A percentile compares a stretch with the other conserved stretches of the same genome.
Conservation (phyloP, 306 rosid species). For the Canavalia gladiata region DNA sequence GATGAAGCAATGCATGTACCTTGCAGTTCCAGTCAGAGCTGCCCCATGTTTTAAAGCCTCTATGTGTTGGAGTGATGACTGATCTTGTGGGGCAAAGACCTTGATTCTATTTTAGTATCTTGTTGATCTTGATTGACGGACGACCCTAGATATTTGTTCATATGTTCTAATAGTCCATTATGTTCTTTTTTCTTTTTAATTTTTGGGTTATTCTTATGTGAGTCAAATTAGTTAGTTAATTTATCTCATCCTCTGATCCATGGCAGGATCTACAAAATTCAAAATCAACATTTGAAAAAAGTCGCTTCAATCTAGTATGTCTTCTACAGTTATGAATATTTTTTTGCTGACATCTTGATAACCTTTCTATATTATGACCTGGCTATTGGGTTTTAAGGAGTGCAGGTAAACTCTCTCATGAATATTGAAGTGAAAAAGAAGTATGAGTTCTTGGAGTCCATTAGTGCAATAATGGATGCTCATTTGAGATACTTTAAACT, state of each 20-base stretch:
- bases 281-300: slow-evolving; percentile 92
- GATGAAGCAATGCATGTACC: background rate
- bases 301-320: slow-evolving; percentile 98
- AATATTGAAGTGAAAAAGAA: slow-evolving; percentile 95
- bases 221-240: slow-evolving; percentile 32
- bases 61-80: background rate
- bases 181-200: background rate
- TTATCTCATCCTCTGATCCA: slow-evolving; percentile 35
- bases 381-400: slow-evolving; percentile 70
- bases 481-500: slow-evolving; percentile 97
- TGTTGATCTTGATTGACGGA: slow-evolving; percentile 23
- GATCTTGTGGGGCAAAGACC: background rate
- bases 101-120: slow-evolving; percentile 15
- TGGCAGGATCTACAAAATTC: slow-evolving; percentile 94
- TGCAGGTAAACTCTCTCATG: slow-evolving; percentile 95
- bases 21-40: slow-evolving; percentile 13
- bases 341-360: slow-evolving; percentile 37
- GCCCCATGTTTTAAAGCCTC: slow-evolving; percentile 14
- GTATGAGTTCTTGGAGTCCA: slow-evolving; percentile 91
- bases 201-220: background rate
- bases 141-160: slow-evolving; percentile 23
- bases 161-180: slow-evolving; percentile 31
- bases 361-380: slow-evolving; percentile 51
- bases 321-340: slow-evolving; percentile 50
- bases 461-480: slow-evolving; percentile 99